Evolutionary conservation across 106 monocot genomes (phyloP).

Genomic region (Gastrodia elata): DNA sequence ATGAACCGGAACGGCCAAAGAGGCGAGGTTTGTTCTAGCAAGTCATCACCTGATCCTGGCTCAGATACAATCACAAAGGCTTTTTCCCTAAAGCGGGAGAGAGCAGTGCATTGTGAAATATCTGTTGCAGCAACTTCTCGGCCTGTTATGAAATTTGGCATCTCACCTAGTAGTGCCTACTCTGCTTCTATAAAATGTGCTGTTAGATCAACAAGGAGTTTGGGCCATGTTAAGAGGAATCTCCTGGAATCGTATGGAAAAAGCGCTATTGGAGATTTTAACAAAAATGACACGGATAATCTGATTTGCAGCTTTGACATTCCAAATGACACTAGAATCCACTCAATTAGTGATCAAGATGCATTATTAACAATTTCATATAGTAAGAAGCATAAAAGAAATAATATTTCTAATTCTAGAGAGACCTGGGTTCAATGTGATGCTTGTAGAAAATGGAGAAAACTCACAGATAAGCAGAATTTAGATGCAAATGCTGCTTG

Average conservation of each 20-base stretch:
- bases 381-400: constrained; percentile 27
- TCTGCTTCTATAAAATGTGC: constrained; percentile 20
- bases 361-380: constrained; percentile 1
- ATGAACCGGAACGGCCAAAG: constrained; percentile 20
- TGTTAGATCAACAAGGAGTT: constrained; percentile 25
- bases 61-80: constrained; percentile 11
- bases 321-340: neutral
- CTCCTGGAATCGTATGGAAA: constrained; percentile 39
- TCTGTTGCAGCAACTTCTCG: neutral
- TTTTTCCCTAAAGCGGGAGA: constrained; percentile 11
- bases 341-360: neutral
- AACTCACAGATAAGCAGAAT: constrained; percentile 24
- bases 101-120: constrained; percentile 9
- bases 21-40: constrained; percentile 15
- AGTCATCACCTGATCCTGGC: constrained; percentile 5
- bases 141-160: constrained; percentile 15
- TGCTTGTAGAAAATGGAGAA: constrained; percentile 97
- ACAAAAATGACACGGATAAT: constrained; percentile 18
- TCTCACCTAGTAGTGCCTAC: constrained; percentile 14
- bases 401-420: constrained; percentile 22
- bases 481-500: constrained; percentile 61
- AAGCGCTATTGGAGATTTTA: constrained; percentile 4
- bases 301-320: constrained; percentile 1
- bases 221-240: constrained; percentile 34
- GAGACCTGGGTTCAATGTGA: constrained; percentile 97